phyloP scores from a whole-genome alignment of 2,329 filamentous ascomycete genomes.

The Aquanectria penicillioides region DNA sequence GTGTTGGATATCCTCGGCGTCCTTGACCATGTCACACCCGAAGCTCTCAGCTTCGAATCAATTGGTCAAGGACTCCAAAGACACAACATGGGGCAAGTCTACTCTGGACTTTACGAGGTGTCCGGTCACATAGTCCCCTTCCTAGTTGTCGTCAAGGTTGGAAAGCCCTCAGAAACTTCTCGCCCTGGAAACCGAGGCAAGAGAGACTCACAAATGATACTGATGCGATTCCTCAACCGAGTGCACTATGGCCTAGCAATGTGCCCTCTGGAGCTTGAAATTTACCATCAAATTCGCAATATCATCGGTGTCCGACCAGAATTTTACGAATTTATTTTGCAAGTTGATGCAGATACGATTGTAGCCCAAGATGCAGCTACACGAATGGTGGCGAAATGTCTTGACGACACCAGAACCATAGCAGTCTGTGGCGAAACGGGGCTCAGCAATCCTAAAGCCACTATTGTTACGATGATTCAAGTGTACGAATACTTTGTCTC shows the following conservation, averaged over 20 bases:
- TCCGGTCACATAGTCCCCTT: slow-evolving; percentile 98
- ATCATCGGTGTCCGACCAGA: slow-evolving; percentile 98
- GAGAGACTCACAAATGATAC: slow-evolving; percentile 97
- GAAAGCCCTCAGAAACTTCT: slow-evolving; percentile 95
- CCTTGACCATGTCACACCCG: slow-evolving; percentile 90
- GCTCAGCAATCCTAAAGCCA: slow-evolving; percentile 90
- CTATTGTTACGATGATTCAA: slow-evolving; percentile 98
- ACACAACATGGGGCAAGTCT: slow-evolving; percentile 99
- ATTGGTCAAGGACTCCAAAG: slow-evolving; percentile 96
- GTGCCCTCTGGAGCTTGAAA: slow-evolving; percentile 95
- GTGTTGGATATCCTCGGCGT: slow-evolving; percentile 97
- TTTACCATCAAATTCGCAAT: slow-evolving; percentile 98
- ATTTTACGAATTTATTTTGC: slow-evolving; percentile 96
- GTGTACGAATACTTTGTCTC: slow-evolving; percentile 99
- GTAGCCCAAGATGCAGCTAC: slow-evolving; percentile 90
- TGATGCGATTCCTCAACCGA: slow-evolving; percentile 99
- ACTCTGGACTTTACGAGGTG: slow-evolving; percentile 97
- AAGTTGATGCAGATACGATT: slow-evolving; percentile 97
- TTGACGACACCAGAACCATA: slow-evolving; percentile 91
- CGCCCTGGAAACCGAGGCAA: slow-evolving; percentile 98
- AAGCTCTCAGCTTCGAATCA: slow-evolving; percentile 95
- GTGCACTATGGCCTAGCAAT: slow-evolving; percentile 97
- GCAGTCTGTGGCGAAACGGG: slow-evolving; percentile 95
- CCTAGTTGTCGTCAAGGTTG: slow-evolving; percentile 95
- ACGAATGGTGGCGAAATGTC: slow-evolving; percentile 89